A percentile compares a stretch with the other conserved stretches of the same genome.
Evolutionary conservation across 768 basidiomycete genomes (phyloP).

Genomic region (Pleurotus ostreatus): DNA sequence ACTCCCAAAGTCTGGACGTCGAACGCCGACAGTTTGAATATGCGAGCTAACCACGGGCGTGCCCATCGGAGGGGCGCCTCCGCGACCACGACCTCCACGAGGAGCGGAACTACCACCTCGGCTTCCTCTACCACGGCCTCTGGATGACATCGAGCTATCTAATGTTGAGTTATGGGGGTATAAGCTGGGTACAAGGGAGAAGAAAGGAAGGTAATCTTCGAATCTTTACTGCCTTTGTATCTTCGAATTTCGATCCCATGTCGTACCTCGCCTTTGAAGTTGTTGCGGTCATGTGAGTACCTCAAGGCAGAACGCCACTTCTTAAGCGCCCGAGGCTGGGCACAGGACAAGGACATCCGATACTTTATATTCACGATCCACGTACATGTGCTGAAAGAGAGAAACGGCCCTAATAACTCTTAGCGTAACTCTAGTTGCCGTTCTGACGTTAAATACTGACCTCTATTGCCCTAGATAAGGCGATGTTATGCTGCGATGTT

Average conservation of each 20-base stretch:
- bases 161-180: too few species aligned
- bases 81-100: slow-evolving; percentile 16
- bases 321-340: too few species aligned
- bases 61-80: slow-evolving; percentile 16
- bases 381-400: too few species aligned
- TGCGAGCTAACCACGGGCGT: slow-evolving; percentile 29
- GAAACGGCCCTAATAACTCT: too few species aligned
- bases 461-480: too few species aligned
- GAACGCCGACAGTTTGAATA: slow-evolving; percentile 60
- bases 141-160: background rate
- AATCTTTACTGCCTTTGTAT: too few species aligned
- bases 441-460: too few species aligned
- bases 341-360: too few species aligned
- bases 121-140: slow-evolving; percentile 21
- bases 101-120: slow-evolving; percentile 22
- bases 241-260: too few species aligned
- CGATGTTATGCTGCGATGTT: too few species aligned
- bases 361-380: too few species aligned
- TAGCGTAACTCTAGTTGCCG: too few species aligned
- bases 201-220: background rate
- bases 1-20: slow-evolving; percentile 59
- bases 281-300: slow-evolving; percentile 3
- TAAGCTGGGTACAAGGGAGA: background rate
- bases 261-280: background rate
- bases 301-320: background rate